phyloP scores from a whole-genome alignment of 495 filamentous ascomycete genomes.

The Aspergillus cristatus region DNA sequence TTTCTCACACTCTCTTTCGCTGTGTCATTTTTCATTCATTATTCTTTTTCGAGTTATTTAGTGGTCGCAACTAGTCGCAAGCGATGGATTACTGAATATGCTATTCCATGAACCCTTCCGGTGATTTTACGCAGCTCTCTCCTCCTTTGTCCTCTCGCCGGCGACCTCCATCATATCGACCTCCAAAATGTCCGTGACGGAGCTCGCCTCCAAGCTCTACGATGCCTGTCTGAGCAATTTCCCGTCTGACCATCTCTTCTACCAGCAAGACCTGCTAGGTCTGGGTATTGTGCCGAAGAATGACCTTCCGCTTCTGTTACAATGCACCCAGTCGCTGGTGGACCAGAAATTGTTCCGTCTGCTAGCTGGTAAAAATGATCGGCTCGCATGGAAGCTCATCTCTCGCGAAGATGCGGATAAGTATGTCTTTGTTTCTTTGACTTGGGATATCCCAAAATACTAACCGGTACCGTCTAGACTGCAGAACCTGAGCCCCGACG shows the following conservation, averaged over 20 bases:
- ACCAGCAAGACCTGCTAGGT: conserved; percentile 56
- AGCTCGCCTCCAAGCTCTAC: conserved; percentile 38
- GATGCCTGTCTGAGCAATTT: conserved; percentile 31
- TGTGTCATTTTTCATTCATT: conserved; percentile 8
- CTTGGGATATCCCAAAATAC: neutral
- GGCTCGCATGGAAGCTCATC: conserved; percentile 57
- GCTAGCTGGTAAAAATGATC: conserved; percentile 41
- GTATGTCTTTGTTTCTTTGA: conserved; percentile 28
- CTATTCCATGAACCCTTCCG: conserved; percentile 18
- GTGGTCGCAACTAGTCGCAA: neutral
- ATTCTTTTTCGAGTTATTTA: conserved; percentile 1
- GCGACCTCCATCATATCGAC: too few relatives aligned
- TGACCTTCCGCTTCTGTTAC: conserved; percentile 47
- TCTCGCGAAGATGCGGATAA: conserved; percentile 61
- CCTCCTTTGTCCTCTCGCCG: conserved; percentile 7
- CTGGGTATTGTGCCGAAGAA: conserved; percentile 51
- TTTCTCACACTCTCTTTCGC: conserved; percentile 15
- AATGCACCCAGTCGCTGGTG: conserved; percentile 51
- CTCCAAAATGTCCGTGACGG: conserved; percentile 23
- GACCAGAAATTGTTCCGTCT: conserved; percentile 61
- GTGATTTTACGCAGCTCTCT: conserved; percentile 7
- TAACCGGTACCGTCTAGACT: conserved; percentile 40
- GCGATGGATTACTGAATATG: conserved; percentile 18
- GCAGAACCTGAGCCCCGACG: conserved; percentile 55
- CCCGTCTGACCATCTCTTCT: conserved; percentile 46